These are phyloP conservation scores for Inonotus hispidus DNA, from an alignment of 1,284 basidiomycete species.

Conservation along the genomic window DNA sequence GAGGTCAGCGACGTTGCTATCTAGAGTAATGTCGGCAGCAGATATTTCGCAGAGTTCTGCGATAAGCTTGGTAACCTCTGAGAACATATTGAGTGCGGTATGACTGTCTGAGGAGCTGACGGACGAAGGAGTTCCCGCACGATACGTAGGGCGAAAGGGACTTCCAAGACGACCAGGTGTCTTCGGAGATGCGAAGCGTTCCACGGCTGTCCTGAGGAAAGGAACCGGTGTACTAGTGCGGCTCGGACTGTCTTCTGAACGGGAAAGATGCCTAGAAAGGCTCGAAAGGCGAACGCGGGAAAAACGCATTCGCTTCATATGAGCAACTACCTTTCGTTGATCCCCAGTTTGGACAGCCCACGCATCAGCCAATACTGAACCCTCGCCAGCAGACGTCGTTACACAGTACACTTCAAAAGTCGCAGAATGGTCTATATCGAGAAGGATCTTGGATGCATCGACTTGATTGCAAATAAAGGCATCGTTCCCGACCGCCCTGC, in stretches of 20 bases:
- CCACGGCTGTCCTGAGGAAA: not conserved
- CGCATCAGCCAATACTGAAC: slow-evolving; percentile 42
- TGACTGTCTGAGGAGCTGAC: slow-evolving; percentile 14
- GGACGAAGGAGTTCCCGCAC: slow-evolving; percentile 6
- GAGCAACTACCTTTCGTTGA: slow-evolving; percentile 41
- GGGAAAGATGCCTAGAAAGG: slow-evolving; percentile 40
- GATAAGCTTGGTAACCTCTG: slow-evolving; percentile 31
- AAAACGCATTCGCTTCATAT: slow-evolving; percentile 52
- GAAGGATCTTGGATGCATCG: slow-evolving; percentile 41
- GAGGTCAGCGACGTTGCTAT: slow-evolving; percentile 38
- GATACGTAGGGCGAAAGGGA: slow-evolving; percentile 9
- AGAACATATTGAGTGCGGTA: slow-evolving; percentile 12
- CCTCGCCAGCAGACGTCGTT: slow-evolving; percentile 38
- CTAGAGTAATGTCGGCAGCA: slow-evolving; percentile 26
- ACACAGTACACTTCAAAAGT: slow-evolving; percentile 49
- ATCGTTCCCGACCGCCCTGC: slow-evolving; percentile 43
- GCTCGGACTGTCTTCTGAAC: slow-evolving; percentile 22
- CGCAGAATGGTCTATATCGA: slow-evolving; percentile 34
- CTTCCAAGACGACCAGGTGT: slow-evolving; percentile 11
- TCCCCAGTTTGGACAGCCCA: slow-evolving; percentile 39
- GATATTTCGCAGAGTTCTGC: slow-evolving; percentile 40
- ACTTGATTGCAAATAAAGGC: slow-evolving; percentile 60
- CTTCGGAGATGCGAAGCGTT: slow-evolving; percentile 3
- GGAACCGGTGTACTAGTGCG: slow-evolving; percentile 1
- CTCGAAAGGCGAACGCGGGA: slow-evolving; percentile 43